A percentile compares a stretch with the other conserved stretches of the same genome.
Evolutionary conservation across 495 filamentous ascomycete genomes (phyloP).

Genomic region (Annulohypoxylon nitens): DNA sequence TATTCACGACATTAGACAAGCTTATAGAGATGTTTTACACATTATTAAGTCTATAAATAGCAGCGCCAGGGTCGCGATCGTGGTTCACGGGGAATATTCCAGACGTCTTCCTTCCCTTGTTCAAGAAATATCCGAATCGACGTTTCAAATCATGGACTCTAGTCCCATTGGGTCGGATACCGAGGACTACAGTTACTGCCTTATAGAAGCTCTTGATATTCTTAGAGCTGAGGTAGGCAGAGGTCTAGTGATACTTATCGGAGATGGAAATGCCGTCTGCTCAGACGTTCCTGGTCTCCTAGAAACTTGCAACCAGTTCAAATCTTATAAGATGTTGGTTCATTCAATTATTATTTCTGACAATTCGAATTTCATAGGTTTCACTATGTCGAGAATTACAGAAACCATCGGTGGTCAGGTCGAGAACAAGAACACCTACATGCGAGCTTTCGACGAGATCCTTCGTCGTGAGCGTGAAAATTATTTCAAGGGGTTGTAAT

Average conservation of each 20-base stretch:
- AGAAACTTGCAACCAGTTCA: background rate
- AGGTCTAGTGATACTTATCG: slow-evolving; percentile 18
- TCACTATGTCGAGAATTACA: slow-evolving; percentile 15
- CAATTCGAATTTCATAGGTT: background rate
- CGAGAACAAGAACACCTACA: slow-evolving; percentile 15
- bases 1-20: slow-evolving; percentile 23
- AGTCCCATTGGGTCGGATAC: too few species aligned
- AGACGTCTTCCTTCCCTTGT: background rate
- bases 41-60: slow-evolving; percentile 18
- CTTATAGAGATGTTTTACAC: slow-evolving; percentile 29
- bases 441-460: slow-evolving; percentile 14
- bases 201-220: background rate
- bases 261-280: slow-evolving; percentile 18
- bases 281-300: background rate
- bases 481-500: slow-evolving; percentile 6
- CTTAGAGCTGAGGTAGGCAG: background rate
- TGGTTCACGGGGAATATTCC: slow-evolving; percentile 8
- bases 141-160: slow-evolving; percentile 24
- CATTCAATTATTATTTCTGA: slow-evolving; percentile 15
- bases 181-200: slow-evolving; percentile 28
- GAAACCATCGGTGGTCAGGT: slow-evolving; percentile 7
- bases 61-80: slow-evolving; percentile 21
- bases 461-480: slow-evolving; percentile 20
- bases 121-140: slow-evolving; percentile 19
- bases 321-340: background rate